Evolutionary conservation across 2,329 filamentous ascomycete species (phyloP).

Genomic region (Blastomyces silverae): DNA sequence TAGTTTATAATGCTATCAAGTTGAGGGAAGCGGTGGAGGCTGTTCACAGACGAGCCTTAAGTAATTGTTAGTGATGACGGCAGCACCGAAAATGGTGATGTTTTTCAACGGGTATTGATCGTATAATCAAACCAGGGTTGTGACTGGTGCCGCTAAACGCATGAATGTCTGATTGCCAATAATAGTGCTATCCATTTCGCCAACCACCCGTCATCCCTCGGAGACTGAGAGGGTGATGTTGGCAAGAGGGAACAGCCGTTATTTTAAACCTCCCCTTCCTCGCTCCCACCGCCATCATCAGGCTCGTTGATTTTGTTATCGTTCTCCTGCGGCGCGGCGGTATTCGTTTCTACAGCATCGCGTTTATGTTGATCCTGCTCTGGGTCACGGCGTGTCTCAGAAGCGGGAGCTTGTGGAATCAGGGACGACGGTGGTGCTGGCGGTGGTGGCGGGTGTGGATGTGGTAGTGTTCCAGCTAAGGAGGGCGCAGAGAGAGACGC

Average conservation of each 20-base stretch:
- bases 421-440: background rate
- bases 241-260: background rate
- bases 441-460: background rate
- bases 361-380: slow-evolving; percentile 2
- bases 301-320: slow-evolving; percentile 19
- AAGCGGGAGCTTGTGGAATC: background rate
- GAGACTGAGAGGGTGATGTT: background rate
- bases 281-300: slow-evolving; percentile 36
- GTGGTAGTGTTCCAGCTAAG: slow-evolving; percentile 4
- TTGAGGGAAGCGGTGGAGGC: too few relatives aligned
- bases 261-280: slow-evolving; percentile 38
- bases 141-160: too few relatives aligned
- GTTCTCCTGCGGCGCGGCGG: background rate
- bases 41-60: too few relatives aligned
- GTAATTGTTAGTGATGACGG: too few relatives aligned
- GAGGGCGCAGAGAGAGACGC: slow-evolving; percentile 6
- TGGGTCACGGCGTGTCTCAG: background rate
- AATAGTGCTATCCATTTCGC: background rate
- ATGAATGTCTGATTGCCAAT: background rate
- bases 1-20: too few relatives aligned
- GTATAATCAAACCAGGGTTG: too few relatives aligned
- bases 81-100: too few relatives aligned
- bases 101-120: too few relatives aligned
- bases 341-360: background rate
- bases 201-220: background rate